Base-by-base conservation (phyloP, 441 rosid genomes). In the Adansonia madagascariensis region DNA sequence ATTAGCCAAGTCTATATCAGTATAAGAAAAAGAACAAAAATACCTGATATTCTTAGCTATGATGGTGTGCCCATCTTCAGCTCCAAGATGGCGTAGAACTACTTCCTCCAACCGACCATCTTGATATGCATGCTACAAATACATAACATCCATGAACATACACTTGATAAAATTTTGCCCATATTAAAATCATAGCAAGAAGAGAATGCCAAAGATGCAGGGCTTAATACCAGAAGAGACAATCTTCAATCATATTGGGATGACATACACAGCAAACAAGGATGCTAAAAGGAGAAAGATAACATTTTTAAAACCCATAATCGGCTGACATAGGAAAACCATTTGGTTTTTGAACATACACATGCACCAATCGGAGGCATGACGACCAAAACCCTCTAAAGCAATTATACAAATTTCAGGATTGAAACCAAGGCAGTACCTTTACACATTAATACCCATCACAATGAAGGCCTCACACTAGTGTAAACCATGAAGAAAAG, bases 61-160 rank as follows among this genome's bases (percentile, higher is more conserved):
- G 66, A 89, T 82, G 3, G 88, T 82, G 49, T 84, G 72, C 73
- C 93, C 93, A 85, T 91, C 93, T 65, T 89, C 95, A 79, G 87
- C 84, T 17, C 87, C 89, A 73, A 89, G 89, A 84, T 91, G 93
- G 18, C 93, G 89, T 53, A 88, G 80, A 69, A 79, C 90, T 41
- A 85, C 90, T 65, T 91, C 91, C 88, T 89, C 95, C 81, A 88
- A 78, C 43, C 83, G 85, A 56, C 93, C 95, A 78, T 89, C 95
- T 74, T 79, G 80, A 75, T 79, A 87, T 1, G 89, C 88, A 82
- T 91, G 95, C 95, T 91, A 74, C 71, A 63, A 50, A 63, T 46
- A 73, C 80, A 57, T 53, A 82, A 75, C 31, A 68, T 66, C 67
- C 73, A 76, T 83, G 8, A 78, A 80, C 79, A 81, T 46, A 65